Base-by-base conservation (phyloP, 2,329 filamentous ascomycete genomes). In the Colletotrichum eleusines region DNA sequence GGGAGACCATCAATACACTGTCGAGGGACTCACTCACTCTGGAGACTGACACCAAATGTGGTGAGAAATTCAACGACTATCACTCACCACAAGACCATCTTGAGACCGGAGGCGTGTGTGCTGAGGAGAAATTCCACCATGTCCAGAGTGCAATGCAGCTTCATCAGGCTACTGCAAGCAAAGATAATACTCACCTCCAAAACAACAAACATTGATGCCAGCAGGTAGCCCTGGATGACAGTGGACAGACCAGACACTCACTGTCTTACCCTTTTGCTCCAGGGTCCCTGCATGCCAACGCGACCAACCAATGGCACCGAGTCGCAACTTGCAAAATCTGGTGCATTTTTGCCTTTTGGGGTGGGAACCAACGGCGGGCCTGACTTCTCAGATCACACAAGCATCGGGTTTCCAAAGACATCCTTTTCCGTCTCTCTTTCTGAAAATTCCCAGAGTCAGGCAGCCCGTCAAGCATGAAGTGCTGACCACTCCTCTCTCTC, bases 311-410 rank as follows among this genome's bases (percentile, higher is more conserved):
- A 71, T 71, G 26, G 58, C 63, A 68, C 44, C 12, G 14, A n/a
- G 69, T 54, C 58, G 44, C 58, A 48, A 28, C 68, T 70, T 50
- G 55, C 63, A 70, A 70, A 70, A 70, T 67, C 42, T 62, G 67
- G 63, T 67, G 68, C 44, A 58, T 71, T 71, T 71, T 71, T 68
- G 35, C 58, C 53, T 62, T 53, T 68, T 35, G 44, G 50, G 58
- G 58, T 48, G 48, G 64, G 58, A 60, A 54, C 38, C 64, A 69
- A 63, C 69, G n/a, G n/a, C 7, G 14, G 48, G 59, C 59, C 59
- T 63, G 65, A 63, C 69, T 71, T 69, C 35, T 51, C 58, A 55
- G 44, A 71, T 71, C 55, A 58, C 64, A 68, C 63, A 57, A 70
- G 66, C 64, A 59, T 61, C 26, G 26, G 48, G 23, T 69, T 58